phyloP scores from a whole-genome alignment of 148 eudicot species.

The Cornus florida region DNA sequence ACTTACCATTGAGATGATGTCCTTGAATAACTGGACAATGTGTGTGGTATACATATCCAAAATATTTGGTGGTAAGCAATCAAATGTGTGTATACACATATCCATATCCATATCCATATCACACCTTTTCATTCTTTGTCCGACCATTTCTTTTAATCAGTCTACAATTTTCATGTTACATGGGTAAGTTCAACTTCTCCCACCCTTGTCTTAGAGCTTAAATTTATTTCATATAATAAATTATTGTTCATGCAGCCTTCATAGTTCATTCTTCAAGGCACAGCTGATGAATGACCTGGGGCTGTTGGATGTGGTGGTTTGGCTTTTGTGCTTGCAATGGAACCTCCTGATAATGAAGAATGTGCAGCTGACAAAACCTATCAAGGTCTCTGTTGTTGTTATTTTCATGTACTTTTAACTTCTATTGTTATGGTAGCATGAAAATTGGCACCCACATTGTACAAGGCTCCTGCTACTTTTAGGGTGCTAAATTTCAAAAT shows the following conservation, averaged over 20 bases:
- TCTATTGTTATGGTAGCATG: background rate
- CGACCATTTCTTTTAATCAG: background rate
- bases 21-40: background rate
- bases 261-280: background rate
- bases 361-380: background rate
- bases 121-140: background rate
- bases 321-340: background rate
- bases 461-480: background rate
- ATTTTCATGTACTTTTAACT: background rate
- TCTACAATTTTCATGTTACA: background rate
- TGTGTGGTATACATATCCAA: background rate
- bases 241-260: conserved; percentile 3
- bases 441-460: conserved; percentile 6
- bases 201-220: background rate
- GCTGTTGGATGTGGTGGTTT: background rate
- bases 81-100: background rate
- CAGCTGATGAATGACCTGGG: background rate
- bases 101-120: background rate
- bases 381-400: conserved; percentile 7
- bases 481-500: background rate
- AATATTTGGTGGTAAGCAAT: background rate
- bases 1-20: background rate
- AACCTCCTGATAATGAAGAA: background rate
- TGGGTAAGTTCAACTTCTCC: background rate
- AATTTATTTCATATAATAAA: background rate